Base-by-base conservation (phyloP, 208 protist species). In the Wallacemonas rigidus region DNA sequence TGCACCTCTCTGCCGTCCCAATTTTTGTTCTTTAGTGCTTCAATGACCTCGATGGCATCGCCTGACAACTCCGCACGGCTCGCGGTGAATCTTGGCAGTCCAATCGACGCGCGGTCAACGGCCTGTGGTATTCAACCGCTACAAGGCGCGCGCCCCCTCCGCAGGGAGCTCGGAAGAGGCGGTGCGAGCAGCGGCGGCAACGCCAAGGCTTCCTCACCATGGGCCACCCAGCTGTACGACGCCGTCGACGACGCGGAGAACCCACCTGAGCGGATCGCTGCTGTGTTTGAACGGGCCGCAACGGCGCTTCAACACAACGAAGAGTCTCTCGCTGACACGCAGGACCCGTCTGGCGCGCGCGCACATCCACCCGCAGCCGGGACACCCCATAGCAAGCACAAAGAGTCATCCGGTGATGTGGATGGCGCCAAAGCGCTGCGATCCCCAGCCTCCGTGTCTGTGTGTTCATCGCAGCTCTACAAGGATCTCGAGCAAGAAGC, bases 141-240 rank as follows among this genome's bases (percentile, higher is more conserved):
- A 12, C 45, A 50, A 6, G 45, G 45, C 12, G 45, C 45, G 12
- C 45, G 60, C 5, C 6, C 7, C 3, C 60, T 38, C 60, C 14
- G 39, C 11, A 65, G 50, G 60, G 60, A 44, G 11, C 53, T 17
- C 9, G 53, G 1, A 6, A 36, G 15, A 8, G 53, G 9, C 8
- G 40, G 11, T n/a, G 60, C 6, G 41, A 17, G 5, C 12, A 17
- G 43, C 41, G 60, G 7, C 12, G 60, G 62, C 63, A 1, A 45
- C 17, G 43, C 45, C 1, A 45, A 38, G 56, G 48, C 41, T 15
- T 17, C n/a, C 4, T 67, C 77, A 1, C 39, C 76, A 8, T 77
- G 72, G 68, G 63, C 63, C 4, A 8, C 54, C 2, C 63, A 82
- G 63, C 53, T 77, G n/a, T 82, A 82, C 72, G 77, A 65, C 61